Base-by-base conservation (phyloP, 768 basidiomycete genomes). In the Lentinula aciculospora region DNA sequence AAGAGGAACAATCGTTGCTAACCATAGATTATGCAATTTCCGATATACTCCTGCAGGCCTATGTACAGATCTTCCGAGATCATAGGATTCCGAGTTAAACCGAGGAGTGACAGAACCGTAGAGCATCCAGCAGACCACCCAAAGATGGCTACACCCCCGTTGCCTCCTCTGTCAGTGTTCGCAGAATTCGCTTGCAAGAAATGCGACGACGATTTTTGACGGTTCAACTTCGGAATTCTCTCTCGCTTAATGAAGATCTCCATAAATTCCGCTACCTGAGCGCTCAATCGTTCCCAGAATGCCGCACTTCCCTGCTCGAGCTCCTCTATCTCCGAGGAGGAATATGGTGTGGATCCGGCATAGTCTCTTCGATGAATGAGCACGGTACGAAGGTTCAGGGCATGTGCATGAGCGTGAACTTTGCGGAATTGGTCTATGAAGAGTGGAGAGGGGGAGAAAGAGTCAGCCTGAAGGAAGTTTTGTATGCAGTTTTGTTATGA, bases 321-420 rank as follows among this genome's bases (percentile, higher is more conserved):
- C 7, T 64, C 63, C 2, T 59, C 61, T 3, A 66, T 37, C 28
- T 68, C 68, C 10, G 37, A 50, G 42, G 64, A 56, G 19, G 61
- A 60, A 54, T 65, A 68, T 34, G 56, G 48, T 2, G 68, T 63
- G 3, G 66, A 63, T 4, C 64, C 66, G 12, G 58, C 40, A 48
- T 68, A 68, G 32, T 64, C 64, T 46, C 67, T 51, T 2, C 67
- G 62, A 53, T 67, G 67, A 13, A 62, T 48, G 46, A 62, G 12
- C 4, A 68, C 58, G 10, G 64, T 40, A 4, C 67, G 62, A 12
- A 68, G 45, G 39, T 67, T 65, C 15, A 60, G 36, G 3, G 50
- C 19, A 25, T 59, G 60, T 0, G 63, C 61, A 21, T 48, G 32
- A 7, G 32, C 23, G 44, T 59, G 61, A 1, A 66, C 29, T 29